phyloP scores from a whole-genome alignment of 2,329 filamentous ascomycete species.

The Aspergillus alliaceus region DNA sequence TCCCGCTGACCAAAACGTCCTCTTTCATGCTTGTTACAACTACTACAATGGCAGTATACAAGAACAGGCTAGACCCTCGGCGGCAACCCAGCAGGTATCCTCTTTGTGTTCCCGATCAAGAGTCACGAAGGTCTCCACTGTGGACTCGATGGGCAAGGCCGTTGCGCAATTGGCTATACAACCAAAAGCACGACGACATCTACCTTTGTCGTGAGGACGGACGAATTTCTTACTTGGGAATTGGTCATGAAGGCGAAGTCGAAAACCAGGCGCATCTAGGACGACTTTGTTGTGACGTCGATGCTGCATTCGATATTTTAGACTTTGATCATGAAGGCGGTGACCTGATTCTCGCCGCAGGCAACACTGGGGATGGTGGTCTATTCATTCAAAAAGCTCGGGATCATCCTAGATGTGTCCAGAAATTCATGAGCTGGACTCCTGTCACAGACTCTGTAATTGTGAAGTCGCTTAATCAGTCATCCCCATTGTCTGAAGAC shows the following conservation, averaged over 20 bases:
- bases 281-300: slow-evolving; percentile 70
- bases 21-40: slow-evolving; percentile 70
- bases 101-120: slow-evolving; percentile 26
- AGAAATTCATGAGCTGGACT: slow-evolving; percentile 63
- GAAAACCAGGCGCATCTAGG: slow-evolving; percentile 61
- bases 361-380: slow-evolving; percentile 74
- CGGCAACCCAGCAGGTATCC: slow-evolving; percentile 29
- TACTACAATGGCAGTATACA: slow-evolving; percentile 53
- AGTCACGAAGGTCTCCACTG: slow-evolving; percentile 49
- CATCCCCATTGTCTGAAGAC: slow-evolving; percentile 17
- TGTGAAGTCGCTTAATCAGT: slow-evolving; percentile 24
- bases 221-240: slow-evolving; percentile 69
- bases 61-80: slow-evolving; percentile 37
- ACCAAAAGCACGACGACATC: slow-evolving; percentile 69
- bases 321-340: slow-evolving; percentile 64
- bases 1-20: slow-evolving; percentile 69
- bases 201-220: slow-evolving; percentile 90
- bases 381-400: slow-evolving; percentile 69
- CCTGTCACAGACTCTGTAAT: slow-evolving; percentile 51
- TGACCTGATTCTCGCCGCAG: slow-evolving; percentile 78
- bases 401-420: slow-evolving; percentile 54
- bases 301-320: slow-evolving; percentile 73
- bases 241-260: slow-evolving; percentile 57
- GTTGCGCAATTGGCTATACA: slow-evolving; percentile 63
- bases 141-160: slow-evolving; percentile 88